Evolutionary conservation across 1,284 basidiomycete genomes (phyloP).

Genomic region (Moesziomyces sp.): DNA sequence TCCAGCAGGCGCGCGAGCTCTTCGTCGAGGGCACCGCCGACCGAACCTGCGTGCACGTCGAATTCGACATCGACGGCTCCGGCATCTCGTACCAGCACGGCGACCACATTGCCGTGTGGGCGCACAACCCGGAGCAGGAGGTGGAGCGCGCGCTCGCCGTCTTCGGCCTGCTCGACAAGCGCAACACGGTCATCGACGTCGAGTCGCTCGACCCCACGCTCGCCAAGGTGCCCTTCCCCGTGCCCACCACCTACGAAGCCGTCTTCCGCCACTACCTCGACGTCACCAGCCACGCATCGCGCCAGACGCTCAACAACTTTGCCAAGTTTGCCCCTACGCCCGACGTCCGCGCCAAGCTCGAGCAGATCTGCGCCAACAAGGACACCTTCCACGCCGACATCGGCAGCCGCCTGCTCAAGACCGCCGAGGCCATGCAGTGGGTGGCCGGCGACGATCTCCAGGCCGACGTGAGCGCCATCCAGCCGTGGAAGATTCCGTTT

Average conservation of each 20-base stretch:
- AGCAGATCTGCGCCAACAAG: conserved; percentile 85
- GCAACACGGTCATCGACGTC: conserved; percentile 82
- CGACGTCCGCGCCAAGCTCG: conserved; percentile 79
- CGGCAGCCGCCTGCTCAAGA: conserved; percentile 82
- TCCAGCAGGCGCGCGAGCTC: conserved; percentile 82
- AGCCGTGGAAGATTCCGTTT: conserved; percentile 92
- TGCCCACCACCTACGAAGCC: conserved; percentile 92
- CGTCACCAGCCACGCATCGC: conserved; percentile 89
- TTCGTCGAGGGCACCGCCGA: conserved; percentile 77
- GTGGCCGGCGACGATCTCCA: conserved; percentile 81
- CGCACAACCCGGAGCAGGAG: conserved; percentile 89
- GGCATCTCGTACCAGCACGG: conserved; percentile 99
- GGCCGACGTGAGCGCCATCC: conserved; percentile 74
- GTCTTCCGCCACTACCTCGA: conserved; percentile 97
- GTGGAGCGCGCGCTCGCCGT: conserved; percentile 87
- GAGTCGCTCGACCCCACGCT: conserved; percentile 96
- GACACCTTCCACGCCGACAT: conserved; percentile 83
- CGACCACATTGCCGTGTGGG: conserved; percentile 98
- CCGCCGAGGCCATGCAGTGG: conserved; percentile 89
- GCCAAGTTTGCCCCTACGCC: conserved; percentile 88
- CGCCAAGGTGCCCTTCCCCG: conserved; percentile 98
- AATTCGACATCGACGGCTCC: conserved; percentile 92
- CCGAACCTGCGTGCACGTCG: conserved; percentile 93
- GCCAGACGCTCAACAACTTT: conserved; percentile 87
- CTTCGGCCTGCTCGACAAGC: conserved; percentile 79